Conservation (phyloP, 495 filamentous ascomycete genomes). For the Tuber melanosporum region DNA sequence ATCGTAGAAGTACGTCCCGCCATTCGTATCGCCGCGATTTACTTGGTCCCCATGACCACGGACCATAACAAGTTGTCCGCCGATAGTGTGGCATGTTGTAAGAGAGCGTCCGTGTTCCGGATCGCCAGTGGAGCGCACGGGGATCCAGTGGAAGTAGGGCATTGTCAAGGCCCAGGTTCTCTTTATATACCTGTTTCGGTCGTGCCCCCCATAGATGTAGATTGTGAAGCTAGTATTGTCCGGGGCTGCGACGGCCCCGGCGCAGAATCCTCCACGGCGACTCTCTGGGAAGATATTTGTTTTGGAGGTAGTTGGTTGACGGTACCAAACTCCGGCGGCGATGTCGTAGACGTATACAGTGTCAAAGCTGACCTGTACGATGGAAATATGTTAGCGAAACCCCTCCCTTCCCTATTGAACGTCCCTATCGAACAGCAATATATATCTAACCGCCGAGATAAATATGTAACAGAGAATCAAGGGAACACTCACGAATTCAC, state of each 20-base stretch:
- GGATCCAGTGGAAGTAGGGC: not conserved
- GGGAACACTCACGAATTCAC: not conserved
- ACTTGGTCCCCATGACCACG: not conserved
- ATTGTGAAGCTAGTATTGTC: slow-evolving; percentile 1
- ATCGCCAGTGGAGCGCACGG: not conserved
- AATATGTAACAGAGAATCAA: not conserved
- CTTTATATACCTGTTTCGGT: not conserved
- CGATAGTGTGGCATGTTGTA: not conserved
- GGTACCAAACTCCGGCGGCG: not conserved
- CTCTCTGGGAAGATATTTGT: not conserved
- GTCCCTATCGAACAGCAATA: not conserved
- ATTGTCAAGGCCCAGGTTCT: not conserved
- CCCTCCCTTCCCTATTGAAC: not conserved
- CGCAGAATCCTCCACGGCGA: not conserved
- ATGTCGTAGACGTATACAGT: not conserved
- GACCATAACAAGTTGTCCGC: not conserved
- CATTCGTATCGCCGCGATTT: not conserved
- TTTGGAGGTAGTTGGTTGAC: not conserved
- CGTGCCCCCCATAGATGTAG: not conserved
- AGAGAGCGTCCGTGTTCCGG: not conserved
- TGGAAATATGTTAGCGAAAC: not conserved
- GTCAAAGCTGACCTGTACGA: not conserved
- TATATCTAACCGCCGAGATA: not conserved
- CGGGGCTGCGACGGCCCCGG: not conserved
- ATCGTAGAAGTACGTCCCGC: not conserved